Evolutionary conservation across 2,329 filamentous ascomycete genomes (phyloP).

Genomic region (Xylaria sp.): DNA sequence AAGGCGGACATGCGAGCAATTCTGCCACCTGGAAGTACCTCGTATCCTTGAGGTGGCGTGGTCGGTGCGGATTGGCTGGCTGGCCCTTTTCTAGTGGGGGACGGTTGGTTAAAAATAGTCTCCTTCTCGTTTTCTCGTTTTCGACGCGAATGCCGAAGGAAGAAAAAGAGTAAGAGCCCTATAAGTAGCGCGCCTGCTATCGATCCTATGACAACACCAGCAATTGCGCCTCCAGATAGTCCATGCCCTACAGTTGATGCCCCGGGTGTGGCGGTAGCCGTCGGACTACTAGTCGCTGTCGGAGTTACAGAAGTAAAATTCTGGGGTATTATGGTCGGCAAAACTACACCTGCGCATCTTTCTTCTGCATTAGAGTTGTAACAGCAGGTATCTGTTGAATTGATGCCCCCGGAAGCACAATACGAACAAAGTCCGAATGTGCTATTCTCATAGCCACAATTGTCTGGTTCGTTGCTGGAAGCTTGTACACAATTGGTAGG

Average conservation of each 20-base stretch:
- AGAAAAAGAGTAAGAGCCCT: constrained; percentile 74
- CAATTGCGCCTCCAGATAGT: constrained; percentile 87
- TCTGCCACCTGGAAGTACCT: constrained; percentile 84
- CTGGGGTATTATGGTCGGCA: constrained; percentile 80
- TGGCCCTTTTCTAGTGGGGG: constrained; percentile 69
- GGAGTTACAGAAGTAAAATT: constrained; percentile 63
- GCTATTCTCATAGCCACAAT: constrained; percentile 84
- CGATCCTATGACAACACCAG: constrained; percentile 87
- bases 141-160: constrained; percentile 64
- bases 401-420: constrained; percentile 83
- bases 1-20: constrained; percentile 96
- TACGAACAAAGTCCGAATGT: constrained; percentile 85
- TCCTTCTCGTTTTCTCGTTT: constrained; percentile 69
- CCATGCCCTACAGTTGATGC: constrained; percentile 48
- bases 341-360: constrained; percentile 77
- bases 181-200: constrained; percentile 76
- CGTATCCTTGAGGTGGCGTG: constrained; percentile 65
- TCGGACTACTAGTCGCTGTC: constrained; percentile 58
- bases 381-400: constrained; percentile 96
- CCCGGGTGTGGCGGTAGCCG: constrained; percentile 48
- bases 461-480: constrained; percentile 80
- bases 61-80: constrained; percentile 52
- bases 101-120: constrained; percentile 90
- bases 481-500: constrained; percentile 78
- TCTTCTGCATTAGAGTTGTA: constrained; percentile 79